Base-by-base conservation (phyloP, 2,329 filamentous ascomycete genomes). In the Verticillium nonalfalfae region DNA sequence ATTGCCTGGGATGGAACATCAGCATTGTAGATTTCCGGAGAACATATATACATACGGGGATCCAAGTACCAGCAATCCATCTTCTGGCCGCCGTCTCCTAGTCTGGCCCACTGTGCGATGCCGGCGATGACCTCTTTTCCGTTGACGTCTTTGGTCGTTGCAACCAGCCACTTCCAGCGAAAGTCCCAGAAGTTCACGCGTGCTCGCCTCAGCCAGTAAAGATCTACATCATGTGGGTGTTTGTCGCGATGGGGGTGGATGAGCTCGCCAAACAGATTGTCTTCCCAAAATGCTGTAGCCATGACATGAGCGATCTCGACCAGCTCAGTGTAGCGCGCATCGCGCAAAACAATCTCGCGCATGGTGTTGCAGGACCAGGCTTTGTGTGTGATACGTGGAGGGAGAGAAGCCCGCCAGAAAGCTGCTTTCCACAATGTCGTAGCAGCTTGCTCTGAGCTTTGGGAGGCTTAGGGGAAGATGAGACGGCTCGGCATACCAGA, bases 221-320 rank as follows among this genome's bases (percentile, higher is more conserved):
- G 36, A 52, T 72, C 63, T 21, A 69, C 66, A 60, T 76, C 71
- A 14, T 64, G 59, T 0, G 74, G 73, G 40, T 70, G 68, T 34
- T 71, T 57, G 4, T 68, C 60, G 21, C 74, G 73, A 59, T 71
- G 65, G 3, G 74, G 74, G 57, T 75, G 71, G 31, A 76, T 73
- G 21, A 73, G 62, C 2, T 69, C 62, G 21, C 73, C 74, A 38
- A 73, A 73, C 7, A 76, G 56, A 11, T 68, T 68, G 34, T 76
- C 73, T 7, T 75, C 66, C 65, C 68, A 68, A 59, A 76, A 76
- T 0, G 73, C 73, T 15, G 63, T 63, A 5, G 74, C 68, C 59
- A 71, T 62, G 10, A 72, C 61, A 64, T 68, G 65, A 10, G 72
- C 69, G 56, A 74, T 68, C 39, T 65, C 66, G 0, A 67, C 65